phyloP scores from a whole-genome alignment of 305 asterid genomes.

The Vinca major region DNA sequence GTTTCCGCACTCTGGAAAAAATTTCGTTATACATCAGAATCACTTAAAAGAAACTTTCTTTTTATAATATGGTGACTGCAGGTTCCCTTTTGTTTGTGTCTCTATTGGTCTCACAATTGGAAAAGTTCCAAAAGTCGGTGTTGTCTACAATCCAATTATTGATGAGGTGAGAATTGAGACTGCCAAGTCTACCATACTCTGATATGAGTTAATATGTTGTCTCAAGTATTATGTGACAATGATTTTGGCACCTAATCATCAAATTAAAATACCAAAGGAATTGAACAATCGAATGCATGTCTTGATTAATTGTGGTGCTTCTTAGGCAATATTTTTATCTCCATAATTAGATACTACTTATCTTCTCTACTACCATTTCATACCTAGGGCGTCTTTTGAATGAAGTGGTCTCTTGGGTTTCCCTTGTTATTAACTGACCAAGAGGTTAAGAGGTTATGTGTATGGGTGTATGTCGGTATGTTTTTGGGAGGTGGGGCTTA shows the following conservation, averaged over 20 bases:
- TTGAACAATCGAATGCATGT: neutral
- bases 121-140: constrained; percentile 71
- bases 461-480: neutral
- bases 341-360: neutral
- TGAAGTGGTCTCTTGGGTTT: neutral
- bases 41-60: neutral
- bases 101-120: constrained; percentile 86
- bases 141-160: constrained; percentile 83
- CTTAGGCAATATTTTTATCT: neutral
- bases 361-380: neutral
- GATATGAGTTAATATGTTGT: neutral
- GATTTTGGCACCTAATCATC: neutral
- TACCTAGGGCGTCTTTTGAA: neutral
- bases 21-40: neutral
- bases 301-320: neutral
- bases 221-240: neutral
- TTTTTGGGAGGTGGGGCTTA: neutral
- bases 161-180: constrained; percentile 54
- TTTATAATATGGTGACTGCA: constrained; percentile 20
- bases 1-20: neutral
- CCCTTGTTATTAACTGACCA: neutral
- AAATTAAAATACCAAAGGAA: neutral
- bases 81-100: constrained; percentile 94
- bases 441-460: neutral
- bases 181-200: neutral